Evolutionary conservation across 176 grass and related monocot species (phyloP), one percentile per base, ranked within the genome.

Genomic region (Leersia perrieri): DNA sequence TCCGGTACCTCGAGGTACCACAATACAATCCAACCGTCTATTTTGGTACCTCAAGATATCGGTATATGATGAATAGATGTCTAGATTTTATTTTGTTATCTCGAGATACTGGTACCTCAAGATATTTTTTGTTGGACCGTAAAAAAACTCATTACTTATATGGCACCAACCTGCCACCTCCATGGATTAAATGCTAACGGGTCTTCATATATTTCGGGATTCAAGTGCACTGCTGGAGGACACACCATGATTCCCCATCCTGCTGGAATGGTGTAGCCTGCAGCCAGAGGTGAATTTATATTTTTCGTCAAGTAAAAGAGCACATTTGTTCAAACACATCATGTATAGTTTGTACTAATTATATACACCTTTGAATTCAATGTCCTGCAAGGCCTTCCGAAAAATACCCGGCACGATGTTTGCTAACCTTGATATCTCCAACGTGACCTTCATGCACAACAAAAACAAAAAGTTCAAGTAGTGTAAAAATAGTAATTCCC

Each of bases 161-260:
- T 10, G 33, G 33, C 30, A 81, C 88, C 63, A 80, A 96, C 93
- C 94, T 93, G 89, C 94, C 94, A 97, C 63, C 94, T 93, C 88
- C 83, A 85, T 15, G 94, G 91, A 62, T 97, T 91, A 66, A 97
- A 97, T 11, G 60, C 45, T 26, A 97, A 76, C 34, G 94, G 94
- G 66, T 97, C 94, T 55, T 97, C 80, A 7, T 97, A 97, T 25
- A 91, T 91, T 73, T 93, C 86, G 0, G 88, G 74, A 80, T 97
- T 91, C 28, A 97, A 36, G 68, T 97, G 94, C 69, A 97, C 94
- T 35, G 94, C 79, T 53, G 94, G 91, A 78, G 88, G 83, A n/a
- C 94, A 93, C 15, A 97, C 80, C 94, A 97, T 97, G 1, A 97
- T 84, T 80, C 73, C 88, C 94, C 94, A 97, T 63, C 94, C 94